Conservation (phyloP, 1,139 yeast genomes). For the Taphrina populina region DNA sequence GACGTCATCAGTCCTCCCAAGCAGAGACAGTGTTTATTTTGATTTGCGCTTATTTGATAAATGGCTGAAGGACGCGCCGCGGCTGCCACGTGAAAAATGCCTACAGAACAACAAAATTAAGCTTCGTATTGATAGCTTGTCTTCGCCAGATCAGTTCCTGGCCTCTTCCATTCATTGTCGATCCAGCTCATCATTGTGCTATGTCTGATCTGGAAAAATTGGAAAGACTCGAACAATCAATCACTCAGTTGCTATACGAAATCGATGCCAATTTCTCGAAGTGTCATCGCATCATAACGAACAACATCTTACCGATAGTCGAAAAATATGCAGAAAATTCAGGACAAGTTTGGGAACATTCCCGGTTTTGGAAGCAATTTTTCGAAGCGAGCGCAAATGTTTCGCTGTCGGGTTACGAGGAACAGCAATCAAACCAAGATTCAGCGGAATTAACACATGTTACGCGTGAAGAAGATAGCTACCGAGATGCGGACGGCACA, state of each 20-base stretch:
- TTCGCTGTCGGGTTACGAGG: constrained; percentile 60
- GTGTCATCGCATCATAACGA: constrained; percentile 63
- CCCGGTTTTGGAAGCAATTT: constrained; percentile 67
- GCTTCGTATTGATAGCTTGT: neutral
- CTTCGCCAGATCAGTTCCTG: neutral
- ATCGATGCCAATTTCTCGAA: constrained; percentile 70
- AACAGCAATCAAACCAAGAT: constrained; percentile 43
- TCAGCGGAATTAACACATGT: constrained; percentile 29
- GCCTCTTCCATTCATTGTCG: neutral
- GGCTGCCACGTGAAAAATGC: too few relatives aligned
- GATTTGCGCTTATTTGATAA: too few relatives aligned
- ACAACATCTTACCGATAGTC: constrained; percentile 61
- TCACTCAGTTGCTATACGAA: constrained; percentile 73
- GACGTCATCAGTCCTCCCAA: too few relatives aligned
- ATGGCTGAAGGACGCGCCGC: too few relatives aligned
- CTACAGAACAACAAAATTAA: too few relatives aligned
- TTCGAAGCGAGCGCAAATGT: constrained; percentile 75
- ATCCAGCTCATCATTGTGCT: neutral
- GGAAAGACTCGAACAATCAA: constrained; percentile 76
- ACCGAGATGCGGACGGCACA: constrained; percentile 22
- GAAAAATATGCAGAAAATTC: constrained; percentile 59
- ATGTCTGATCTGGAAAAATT: constrained; percentile 42
- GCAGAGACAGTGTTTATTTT: too few relatives aligned
- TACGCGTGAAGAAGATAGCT: constrained; percentile 24
- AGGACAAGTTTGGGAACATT: constrained; percentile 55